A percentile compares a stretch with the other conserved stretches of the same genome.
Conservation (phyloP, 2,329 filamentous ascomycete genomes). For the Helotiales sp. region DNA sequence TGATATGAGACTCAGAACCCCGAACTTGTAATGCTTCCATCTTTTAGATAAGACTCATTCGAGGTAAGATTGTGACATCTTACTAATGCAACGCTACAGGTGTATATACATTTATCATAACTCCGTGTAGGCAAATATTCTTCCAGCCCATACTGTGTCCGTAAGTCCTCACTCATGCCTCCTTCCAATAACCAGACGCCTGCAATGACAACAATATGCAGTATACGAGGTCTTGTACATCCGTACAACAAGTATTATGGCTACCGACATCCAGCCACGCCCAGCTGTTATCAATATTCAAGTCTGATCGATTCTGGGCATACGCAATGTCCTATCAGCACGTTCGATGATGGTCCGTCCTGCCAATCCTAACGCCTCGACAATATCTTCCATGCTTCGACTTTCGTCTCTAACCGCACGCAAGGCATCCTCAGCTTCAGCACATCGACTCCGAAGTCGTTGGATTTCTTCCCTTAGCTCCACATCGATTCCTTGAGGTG, state of each 20-base stretch:
- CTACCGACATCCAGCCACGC: too few relatives aligned
- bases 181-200: slow-evolving; percentile 4
- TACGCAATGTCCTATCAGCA: slow-evolving; percentile 19
- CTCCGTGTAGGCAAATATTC: background rate
- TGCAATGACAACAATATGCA: slow-evolving; percentile 8
- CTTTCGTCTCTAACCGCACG: slow-evolving; percentile 28
- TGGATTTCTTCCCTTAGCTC: slow-evolving; percentile 29
- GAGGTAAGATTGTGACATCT: background rate
- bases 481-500: slow-evolving; percentile 11
- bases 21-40: background rate
- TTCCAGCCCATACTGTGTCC: background rate
- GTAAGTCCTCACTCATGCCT: background rate
- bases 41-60: background rate
- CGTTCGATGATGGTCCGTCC: slow-evolving; percentile 24
- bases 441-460: slow-evolving; percentile 28
- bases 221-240: slow-evolving; percentile 1
- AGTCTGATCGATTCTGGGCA: background rate
- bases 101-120: background rate
- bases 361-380: slow-evolving; percentile 24
- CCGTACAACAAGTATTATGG: background rate
- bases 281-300: too few relatives aligned
- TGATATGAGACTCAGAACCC: background rate
- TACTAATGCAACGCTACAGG: background rate
- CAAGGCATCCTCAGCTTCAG: slow-evolving; percentile 28
- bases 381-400: slow-evolving; percentile 28